Evolutionary conservation across 2,329 filamentous ascomycete species (phyloP).

Genomic region (Neofusicoccum umdonicola): DNA sequence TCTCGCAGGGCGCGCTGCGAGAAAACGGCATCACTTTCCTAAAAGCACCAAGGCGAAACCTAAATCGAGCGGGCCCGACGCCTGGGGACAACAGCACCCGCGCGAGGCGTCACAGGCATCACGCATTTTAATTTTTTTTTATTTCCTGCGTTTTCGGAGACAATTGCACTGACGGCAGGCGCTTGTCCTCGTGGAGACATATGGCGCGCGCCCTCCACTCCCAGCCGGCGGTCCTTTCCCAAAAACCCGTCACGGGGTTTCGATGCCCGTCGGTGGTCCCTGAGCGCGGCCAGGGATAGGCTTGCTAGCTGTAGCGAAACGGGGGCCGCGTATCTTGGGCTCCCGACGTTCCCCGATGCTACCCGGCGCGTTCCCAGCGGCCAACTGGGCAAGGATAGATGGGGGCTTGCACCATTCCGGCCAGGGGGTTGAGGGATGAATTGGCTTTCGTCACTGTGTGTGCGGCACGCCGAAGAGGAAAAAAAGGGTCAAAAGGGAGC

Average conservation of each 20-base stretch:
- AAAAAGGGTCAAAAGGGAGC: background rate
- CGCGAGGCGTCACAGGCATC: background rate
- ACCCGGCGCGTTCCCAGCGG: background rate
- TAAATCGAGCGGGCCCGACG: conserved; percentile 4
- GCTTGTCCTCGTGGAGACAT: no score
- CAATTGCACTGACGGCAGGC: no score
- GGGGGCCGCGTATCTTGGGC: conserved; percentile 11
- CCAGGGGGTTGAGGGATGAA: conserved; percentile 11
- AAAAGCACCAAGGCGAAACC: background rate
- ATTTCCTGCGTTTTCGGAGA: no score
- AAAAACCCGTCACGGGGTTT: background rate
- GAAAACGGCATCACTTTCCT: conserved; percentile 8
- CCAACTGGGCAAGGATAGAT: no score
- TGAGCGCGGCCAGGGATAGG: conserved; percentile 2
- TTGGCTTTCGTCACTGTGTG: background rate
- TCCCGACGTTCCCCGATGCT: conserved; percentile 13
- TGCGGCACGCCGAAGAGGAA: background rate
- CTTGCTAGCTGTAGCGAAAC: conserved; percentile 1
- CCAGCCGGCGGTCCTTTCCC: no score
- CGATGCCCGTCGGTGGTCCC: conserved; percentile 6
- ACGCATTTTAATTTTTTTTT: background rate
- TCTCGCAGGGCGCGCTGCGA: conserved; percentile 2
- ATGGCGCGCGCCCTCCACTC: no score
- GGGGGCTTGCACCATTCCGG: background rate
- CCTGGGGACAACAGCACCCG: background rate